Evolutionary conservation across 371 early-diverging fungal species (phyloP), one percentile per base, ranked within the genome.

Genomic region (Chytridiales sp.): DNA sequence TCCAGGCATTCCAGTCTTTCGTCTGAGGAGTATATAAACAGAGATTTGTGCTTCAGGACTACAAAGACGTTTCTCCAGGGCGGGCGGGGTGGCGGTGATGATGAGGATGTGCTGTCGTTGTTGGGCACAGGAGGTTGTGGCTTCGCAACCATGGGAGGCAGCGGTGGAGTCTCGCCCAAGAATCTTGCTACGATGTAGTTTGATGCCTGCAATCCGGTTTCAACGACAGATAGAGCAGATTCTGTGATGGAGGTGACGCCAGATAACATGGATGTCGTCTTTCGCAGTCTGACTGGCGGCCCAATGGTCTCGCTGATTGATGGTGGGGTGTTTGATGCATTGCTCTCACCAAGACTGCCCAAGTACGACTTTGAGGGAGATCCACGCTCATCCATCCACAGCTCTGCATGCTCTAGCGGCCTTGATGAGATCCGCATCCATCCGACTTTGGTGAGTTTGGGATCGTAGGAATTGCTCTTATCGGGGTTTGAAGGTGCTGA

Each of bases 11-110:
- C 91, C 44, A 82, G 66, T 66, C 87, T 87, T 35, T 85, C 79
- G 57, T 91, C 93, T 40, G 86, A 85, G 50, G 90, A 89, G 67
- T 94, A 94, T 47, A 94, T 69, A 51, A 87, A 88, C 31, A 94
- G 70, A 9, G 87, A 88, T 48, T 87, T 83, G 69, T 88, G 82
- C 46, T 88, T 86, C 40, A 94, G 67, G 2, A 91, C 91, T 2
- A 82, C 89, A 70, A 84, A 94, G 57, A 56, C 66, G 39, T 61
- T 64, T 3, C 56, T 47, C 62, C 69, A 68, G 17, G 56, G 68
- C 24, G 61, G 64, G 30, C 59, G 44, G 4, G 47, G 34, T 27
- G 30, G 61, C 54, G 11, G 31, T 34, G 24, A 30, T 39, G 27
- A n/a, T n/a, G 34, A 21, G 30, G 61, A 46, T 9, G 31, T 34